A percentile compares a stretch with the other conserved stretches of the same genome.
Evolutionary conservation across 2,329 filamentous ascomycete species (phyloP).

Genomic region (Colletotrichum eleusines): DNA sequence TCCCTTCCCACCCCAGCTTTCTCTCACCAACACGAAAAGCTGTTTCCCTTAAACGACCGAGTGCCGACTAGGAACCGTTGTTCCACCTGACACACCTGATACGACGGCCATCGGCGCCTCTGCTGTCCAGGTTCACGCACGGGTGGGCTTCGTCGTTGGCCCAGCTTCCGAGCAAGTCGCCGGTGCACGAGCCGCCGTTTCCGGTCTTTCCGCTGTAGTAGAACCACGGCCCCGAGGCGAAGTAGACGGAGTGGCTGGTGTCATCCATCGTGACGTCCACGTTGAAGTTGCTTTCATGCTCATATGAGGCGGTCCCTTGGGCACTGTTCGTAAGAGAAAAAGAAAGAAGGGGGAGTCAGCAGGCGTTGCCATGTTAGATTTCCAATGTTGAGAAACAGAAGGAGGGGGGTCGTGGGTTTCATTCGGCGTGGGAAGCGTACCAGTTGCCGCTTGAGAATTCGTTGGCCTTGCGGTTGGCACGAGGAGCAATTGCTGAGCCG

Average conservation of each 20-base stretch:
- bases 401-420: no score
- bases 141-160: constrained; percentile 11
- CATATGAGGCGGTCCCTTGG: constrained; percentile 22
- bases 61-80: not conserved
- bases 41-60: not conserved
- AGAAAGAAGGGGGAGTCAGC: not conserved
- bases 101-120: constrained; percentile 13
- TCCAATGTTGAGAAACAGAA: no score
- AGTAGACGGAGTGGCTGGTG: constrained; percentile 31
- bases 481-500: not conserved
- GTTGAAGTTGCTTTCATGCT: constrained; percentile 33
- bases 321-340: not conserved
- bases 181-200: constrained; percentile 18
- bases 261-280: constrained; percentile 28
- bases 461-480: constrained; percentile 7
- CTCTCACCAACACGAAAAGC: not conserved
- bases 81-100: constrained; percentile 24
- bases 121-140: constrained; percentile 20
- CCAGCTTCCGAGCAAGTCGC: constrained; percentile 19
- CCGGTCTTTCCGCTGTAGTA: constrained; percentile 21
- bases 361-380: not conserved
- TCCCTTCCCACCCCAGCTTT: not conserved
- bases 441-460: constrained; percentile 5
- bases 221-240: constrained; percentile 28
- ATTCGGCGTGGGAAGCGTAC: not conserved